Evolutionary conservation across 2,329 filamentous ascomycete species (phyloP).

Genomic region (Calonectria fujianensis): DNA sequence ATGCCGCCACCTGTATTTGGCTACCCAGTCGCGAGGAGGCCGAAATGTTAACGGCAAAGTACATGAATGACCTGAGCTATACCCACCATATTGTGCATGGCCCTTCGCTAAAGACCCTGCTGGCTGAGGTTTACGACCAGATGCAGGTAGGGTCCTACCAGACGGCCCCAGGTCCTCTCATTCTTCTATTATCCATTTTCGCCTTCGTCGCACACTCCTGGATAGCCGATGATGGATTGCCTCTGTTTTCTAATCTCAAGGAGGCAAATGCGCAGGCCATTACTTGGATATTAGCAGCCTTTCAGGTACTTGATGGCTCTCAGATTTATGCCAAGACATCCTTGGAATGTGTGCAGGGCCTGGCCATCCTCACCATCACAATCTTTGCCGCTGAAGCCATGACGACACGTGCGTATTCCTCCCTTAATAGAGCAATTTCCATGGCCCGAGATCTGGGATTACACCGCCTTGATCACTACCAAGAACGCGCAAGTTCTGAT

Average conservation of each 20-base stretch:
- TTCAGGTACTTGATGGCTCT: slow-evolving; percentile 60
- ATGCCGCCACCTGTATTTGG: slow-evolving; percentile 59
- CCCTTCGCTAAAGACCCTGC: slow-evolving; percentile 53
- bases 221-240: slow-evolving; percentile 53
- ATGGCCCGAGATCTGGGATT: slow-evolving; percentile 57
- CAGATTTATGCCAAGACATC: slow-evolving; percentile 55
- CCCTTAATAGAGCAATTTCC: slow-evolving; percentile 44
- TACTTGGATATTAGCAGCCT: slow-evolving; percentile 59
- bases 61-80: slow-evolving; percentile 55
- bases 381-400: slow-evolving; percentile 61
- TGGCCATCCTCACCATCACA: slow-evolving; percentile 61
- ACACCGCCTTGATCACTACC: slow-evolving; percentile 62
- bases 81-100: slow-evolving; percentile 59
- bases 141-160: slow-evolving; percentile 50
- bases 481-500: slow-evolving; percentile 39
- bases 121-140: slow-evolving; percentile 57
- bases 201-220: slow-evolving; percentile 57
- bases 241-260: slow-evolving; percentile 52
- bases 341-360: slow-evolving; percentile 62
- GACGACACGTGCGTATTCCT: slow-evolving; percentile 43
- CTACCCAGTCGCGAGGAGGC: slow-evolving; percentile 59
- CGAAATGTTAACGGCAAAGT: slow-evolving; percentile 56
- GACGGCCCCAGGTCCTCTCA: slow-evolving; percentile 52
- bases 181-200: slow-evolving; percentile 57
- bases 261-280: slow-evolving; percentile 56